A percentile compares a stretch with the other conserved stretches of the same genome.
phyloP scores from a whole-genome alignment of 805 yeast species.

The Wickerhamomyces sydowiorum region DNA sequence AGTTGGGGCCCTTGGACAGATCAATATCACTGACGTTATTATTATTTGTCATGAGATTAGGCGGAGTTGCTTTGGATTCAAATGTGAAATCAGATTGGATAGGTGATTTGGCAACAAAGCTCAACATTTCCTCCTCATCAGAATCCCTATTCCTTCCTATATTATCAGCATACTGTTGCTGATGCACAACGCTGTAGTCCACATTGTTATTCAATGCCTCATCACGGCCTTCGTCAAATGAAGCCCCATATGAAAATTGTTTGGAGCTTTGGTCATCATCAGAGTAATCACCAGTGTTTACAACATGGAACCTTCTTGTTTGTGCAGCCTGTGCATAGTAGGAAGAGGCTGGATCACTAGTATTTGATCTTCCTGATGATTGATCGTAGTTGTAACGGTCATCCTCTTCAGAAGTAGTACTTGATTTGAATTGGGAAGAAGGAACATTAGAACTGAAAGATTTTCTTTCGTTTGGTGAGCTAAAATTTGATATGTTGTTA shows the following conservation, averaged over 20 bases:
- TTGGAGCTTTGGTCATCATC: slow-evolving; percentile 7
- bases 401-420: not conserved
- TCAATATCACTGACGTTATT: slow-evolving; percentile 4
- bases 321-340: not conserved
- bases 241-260: not conserved
- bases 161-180: slow-evolving; percentile 2
- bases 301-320: slow-evolving; percentile 19
- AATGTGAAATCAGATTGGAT: slow-evolving; percentile 22
- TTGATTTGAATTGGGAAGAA: not conserved
- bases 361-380: not conserved
- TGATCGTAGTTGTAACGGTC: not conserved
- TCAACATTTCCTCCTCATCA: slow-evolving; percentile 22
- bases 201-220: slow-evolving; percentile 4
- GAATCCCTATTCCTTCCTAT: slow-evolving; percentile 4
- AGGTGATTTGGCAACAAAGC: slow-evolving; percentile 31
- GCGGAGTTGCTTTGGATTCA: slow-evolving; percentile 8
- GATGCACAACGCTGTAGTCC: slow-evolving; percentile 13
- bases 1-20: slow-evolving; percentile 3
- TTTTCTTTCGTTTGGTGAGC: not conserved
- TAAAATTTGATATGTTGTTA: not conserved
- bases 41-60: not conserved
- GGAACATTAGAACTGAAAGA: not conserved
- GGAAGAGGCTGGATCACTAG: not conserved
- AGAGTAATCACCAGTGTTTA: slow-evolving; percentile 22
- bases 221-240: slow-evolving; percentile 8